phyloP scores from a whole-genome alignment of 2,329 filamentous ascomycete species.

The Colletotrichum chrysophilum region DNA sequence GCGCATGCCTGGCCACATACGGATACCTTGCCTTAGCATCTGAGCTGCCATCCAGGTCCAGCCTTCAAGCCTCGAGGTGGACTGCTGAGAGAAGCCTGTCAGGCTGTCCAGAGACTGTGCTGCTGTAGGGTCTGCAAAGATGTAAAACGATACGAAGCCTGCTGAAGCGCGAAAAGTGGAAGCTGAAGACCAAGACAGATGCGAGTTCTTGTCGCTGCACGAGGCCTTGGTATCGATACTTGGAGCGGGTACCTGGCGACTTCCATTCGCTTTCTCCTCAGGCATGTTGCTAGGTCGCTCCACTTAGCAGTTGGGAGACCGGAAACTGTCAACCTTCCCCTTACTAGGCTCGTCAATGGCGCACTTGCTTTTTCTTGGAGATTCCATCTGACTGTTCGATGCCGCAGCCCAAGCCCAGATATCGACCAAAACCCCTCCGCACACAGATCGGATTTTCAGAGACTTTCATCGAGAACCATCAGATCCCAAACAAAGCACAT shows the following conservation, averaged over 20 bases:
- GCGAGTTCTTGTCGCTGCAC: background rate
- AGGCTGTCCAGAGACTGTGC: background rate
- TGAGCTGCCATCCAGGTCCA: background rate
- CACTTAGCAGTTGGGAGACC: background rate
- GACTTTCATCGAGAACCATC: slow-evolving; percentile 14
- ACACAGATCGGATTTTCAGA: slow-evolving; percentile 2
- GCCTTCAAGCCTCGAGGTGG: background rate
- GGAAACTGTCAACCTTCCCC: background rate
- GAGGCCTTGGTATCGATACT: background rate
- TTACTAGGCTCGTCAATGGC: background rate
- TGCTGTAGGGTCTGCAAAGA: background rate
- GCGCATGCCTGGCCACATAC: background rate
- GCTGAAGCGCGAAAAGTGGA: background rate
- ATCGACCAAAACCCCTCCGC: background rate
- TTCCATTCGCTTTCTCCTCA: background rate
- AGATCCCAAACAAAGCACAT: slow-evolving; percentile 13
- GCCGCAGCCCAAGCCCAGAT: slow-evolving; percentile 12
- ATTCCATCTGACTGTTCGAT: slow-evolving; percentile 15
- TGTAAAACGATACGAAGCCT: background rate
- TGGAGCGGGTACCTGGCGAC: background rate
- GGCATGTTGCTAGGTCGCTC: background rate
- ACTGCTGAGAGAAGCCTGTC: background rate
- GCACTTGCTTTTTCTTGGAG: background rate
- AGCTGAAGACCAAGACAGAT: background rate
- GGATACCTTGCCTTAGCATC: background rate